Base-by-base conservation (phyloP, 257 asterid species). In the Nicotiana paniculata region DNA sequence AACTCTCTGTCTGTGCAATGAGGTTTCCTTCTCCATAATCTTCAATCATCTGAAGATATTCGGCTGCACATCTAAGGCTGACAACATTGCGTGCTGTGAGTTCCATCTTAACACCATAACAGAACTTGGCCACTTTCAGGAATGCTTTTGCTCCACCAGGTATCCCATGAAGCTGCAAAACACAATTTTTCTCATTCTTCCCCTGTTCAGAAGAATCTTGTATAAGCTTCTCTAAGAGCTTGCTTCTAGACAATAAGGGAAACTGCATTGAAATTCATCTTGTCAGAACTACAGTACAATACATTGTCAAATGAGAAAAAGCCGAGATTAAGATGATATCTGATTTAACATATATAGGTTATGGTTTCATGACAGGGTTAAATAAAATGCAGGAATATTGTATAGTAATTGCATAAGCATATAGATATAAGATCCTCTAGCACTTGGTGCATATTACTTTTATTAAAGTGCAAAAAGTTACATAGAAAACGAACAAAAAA, bases 61-160 rank as follows among this genome's bases (percentile, higher is more conserved):
- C 91, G 1, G 92, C 86, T 2, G 91, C 91, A 76, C 94, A 91
- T 58, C 89, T 82, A 39, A 91, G 90, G 61, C 82, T 9, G 58
- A 87, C 90, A 3, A 88, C 83, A 18, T 89, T 84, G 7, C 58
- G 75, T 9, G 90, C 86, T 10, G 90, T 86, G 48, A 91, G 81
- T 77, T 91, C 91, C 30, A 86, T 17, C 55, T 82, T 89, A 43
- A 87, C 85, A 1, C 84, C 90, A 11, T 91, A 91, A 46, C 94
- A 90, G 83, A 90, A 90, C 81, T 88, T 90, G 82, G 91, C 91
- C 43, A 88, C 24, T 0, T 84, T 85, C 74, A 86, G 68, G 67
- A 90, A 90, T 54, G 91, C 61, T 17, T 85, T 83, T 1, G 88
- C 89, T 77, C 92, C 91, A 54, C 92, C 92, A 1, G 92, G 94